Conservation (phyloP, 495 filamentous ascomycete genomes). For the Daldinia vernicosa region DNA sequence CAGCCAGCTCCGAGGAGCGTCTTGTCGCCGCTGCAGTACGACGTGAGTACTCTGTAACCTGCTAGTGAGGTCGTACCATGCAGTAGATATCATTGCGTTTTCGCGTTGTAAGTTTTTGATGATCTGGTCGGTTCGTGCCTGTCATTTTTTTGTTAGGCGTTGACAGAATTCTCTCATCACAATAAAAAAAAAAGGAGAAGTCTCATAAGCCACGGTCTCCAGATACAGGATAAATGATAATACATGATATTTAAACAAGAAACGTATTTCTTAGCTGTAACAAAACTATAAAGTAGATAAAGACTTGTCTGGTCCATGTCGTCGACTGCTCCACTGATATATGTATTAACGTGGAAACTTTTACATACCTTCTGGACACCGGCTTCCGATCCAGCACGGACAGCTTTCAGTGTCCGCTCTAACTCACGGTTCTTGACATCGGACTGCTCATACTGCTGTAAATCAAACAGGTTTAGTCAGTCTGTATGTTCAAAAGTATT, state of each 20-base stretch:
- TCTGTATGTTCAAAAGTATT: background rate
- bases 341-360: slow-evolving; percentile 15
- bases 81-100: slow-evolving; percentile 82
- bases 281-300: slow-evolving; percentile 1
- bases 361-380: slow-evolving; percentile 61
- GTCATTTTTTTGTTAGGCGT: slow-evolving; percentile 34
- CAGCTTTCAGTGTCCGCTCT: slow-evolving; percentile 56
- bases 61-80: slow-evolving; percentile 90
- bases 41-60: slow-evolving; percentile 90
- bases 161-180: background rate
- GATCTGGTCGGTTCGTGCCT: slow-evolving; percentile 67
- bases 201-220: slow-evolving; percentile 6
- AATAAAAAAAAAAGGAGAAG: background rate
- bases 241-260: slow-evolving; percentile 11
- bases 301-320: background rate
- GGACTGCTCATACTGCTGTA: slow-evolving; percentile 60
- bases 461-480: slow-evolving; percentile 22
- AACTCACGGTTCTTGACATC: slow-evolving; percentile 59
- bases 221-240: background rate
- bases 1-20: slow-evolving; percentile 87
- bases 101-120: slow-evolving; percentile 81
- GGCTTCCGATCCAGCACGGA: slow-evolving; percentile 53
- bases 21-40: slow-evolving; percentile 73
- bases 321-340: slow-evolving; percentile 1
- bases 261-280: slow-evolving; percentile 25